These are phyloP conservation scores for Periconia macrospinosa DNA, from an alignment of 2,329 filamentous ascomycete species.

Conservation along the genomic window DNA sequence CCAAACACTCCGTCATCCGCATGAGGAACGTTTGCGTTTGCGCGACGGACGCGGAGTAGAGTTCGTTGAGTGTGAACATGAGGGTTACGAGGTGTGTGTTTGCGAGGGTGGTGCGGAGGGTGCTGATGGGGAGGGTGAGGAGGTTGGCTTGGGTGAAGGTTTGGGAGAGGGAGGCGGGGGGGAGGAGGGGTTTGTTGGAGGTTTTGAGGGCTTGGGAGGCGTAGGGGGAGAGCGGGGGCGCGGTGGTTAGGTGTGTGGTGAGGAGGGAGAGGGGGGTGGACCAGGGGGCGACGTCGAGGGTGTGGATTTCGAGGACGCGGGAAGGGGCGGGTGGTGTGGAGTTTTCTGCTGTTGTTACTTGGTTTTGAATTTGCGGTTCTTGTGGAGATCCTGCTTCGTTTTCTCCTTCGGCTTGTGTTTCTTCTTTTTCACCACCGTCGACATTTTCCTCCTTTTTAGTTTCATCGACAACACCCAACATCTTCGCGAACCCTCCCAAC, in stretches of 20 bases:
- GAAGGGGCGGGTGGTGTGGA: too few species aligned
- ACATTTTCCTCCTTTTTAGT: constrained; percentile 1
- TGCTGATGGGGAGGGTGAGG: constrained; percentile 44
- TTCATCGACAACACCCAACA: constrained; percentile 11
- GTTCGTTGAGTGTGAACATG: constrained; percentile 93
- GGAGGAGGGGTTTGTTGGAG: constrained; percentile 43
- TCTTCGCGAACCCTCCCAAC: constrained; percentile 57
- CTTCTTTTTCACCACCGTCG: too few species aligned
- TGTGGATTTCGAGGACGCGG: constrained; percentile 54
- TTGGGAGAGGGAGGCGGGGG: constrained; percentile 33
- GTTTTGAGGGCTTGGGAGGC: constrained; percentile 50
- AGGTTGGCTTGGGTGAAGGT: constrained; percentile 56
- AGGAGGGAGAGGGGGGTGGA: constrained; percentile 62
- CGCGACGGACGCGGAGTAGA: constrained; percentile 77
- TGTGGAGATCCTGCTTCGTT: too few species aligned
- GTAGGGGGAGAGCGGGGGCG: constrained; percentile 51
- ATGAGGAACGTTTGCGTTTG: constrained; percentile 78
- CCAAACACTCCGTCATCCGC: constrained; percentile 62
- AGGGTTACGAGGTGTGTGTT: constrained; percentile 67
- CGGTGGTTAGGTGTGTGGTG: constrained; percentile 56
- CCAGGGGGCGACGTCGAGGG: constrained; percentile 88
- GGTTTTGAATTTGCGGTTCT: too few species aligned
- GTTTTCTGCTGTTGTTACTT: too few species aligned
- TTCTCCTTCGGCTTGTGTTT: not conserved
- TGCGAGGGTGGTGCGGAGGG: constrained; percentile 36